A percentile compares a stretch with the other conserved stretches of the same genome.
phyloP scores from a whole-genome alignment of 2,329 filamentous ascomycete genomes.

The Diaporthe ampelina region DNA sequence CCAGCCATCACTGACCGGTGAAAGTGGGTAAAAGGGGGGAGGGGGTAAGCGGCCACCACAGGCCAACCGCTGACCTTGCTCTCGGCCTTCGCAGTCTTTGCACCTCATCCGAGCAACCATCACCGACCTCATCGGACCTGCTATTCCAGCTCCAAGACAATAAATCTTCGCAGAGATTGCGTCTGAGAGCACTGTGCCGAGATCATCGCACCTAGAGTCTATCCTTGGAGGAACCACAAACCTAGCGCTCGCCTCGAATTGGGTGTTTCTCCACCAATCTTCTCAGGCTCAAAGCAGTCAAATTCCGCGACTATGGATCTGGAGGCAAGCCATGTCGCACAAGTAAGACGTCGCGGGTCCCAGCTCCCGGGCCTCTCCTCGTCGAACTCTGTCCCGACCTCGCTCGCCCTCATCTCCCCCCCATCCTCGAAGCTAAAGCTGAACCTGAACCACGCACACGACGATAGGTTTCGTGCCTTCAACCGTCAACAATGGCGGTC shows the following conservation, averaged over 20 bases:
- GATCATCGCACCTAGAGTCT: not conserved
- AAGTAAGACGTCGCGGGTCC: slow-evolving; percentile 34
- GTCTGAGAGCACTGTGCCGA: not conserved
- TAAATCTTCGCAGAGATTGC: slow-evolving; percentile 7
- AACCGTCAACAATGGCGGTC: not conserved
- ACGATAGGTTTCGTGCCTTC: slow-evolving; percentile 5
- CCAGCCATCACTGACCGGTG: slow-evolving; percentile 17
- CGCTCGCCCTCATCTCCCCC: not conserved
- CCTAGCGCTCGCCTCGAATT: slow-evolving; percentile 24
- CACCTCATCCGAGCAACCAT: slow-evolving; percentile 24
- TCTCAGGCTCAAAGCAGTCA: slow-evolving; percentile 8
- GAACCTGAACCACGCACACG: not conserved
- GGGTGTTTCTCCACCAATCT: slow-evolving; percentile 41
- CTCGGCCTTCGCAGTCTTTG: slow-evolving; percentile 19
- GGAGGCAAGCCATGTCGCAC: slow-evolving; percentile 34
- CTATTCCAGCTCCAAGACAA: slow-evolving; percentile 12
- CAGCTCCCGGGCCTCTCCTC: slow-evolving; percentile 7
- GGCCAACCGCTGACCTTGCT: slow-evolving; percentile 11
- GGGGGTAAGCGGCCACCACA: slow-evolving; percentile 32
- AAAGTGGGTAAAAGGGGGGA: not conserved
- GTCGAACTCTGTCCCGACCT: slow-evolving; percentile 3
- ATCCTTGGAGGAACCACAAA: not conserved
- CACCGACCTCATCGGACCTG: slow-evolving; percentile 24
- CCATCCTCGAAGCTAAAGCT: slow-evolving; percentile 19
- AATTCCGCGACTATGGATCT: slow-evolving; percentile 31